phyloP scores from a whole-genome alignment of 2,329 filamentous ascomycete species.

The Scytalidium sp. region DNA sequence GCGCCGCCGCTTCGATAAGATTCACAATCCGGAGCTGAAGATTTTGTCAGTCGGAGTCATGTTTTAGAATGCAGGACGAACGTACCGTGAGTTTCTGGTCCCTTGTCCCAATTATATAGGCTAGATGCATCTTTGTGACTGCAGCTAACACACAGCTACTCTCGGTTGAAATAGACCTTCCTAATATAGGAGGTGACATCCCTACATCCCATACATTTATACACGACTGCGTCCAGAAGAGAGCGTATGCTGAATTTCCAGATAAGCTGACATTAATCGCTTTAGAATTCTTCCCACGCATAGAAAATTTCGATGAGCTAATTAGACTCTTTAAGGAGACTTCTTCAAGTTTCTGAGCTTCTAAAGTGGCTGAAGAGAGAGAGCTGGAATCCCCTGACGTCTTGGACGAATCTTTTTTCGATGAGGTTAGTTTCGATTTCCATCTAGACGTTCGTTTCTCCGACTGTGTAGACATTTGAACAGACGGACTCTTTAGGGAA shows the following conservation, averaged over 20 bases:
- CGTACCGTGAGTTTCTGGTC: conserved; percentile 39
- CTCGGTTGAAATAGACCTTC: conserved; percentile 31
- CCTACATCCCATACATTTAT: conserved; percentile 38
- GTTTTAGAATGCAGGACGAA: not conserved
- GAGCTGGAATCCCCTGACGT: conserved; percentile 33
- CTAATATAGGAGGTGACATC: conserved; percentile 31
- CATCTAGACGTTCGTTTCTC: conserved; percentile 29
- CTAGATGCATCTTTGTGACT: conserved; percentile 33
- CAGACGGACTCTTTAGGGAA: conserved; percentile 11
- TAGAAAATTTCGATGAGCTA: conserved; percentile 22
- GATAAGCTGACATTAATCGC: conserved; percentile 34
- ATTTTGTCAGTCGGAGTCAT: conserved; percentile 1
- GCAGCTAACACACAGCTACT: conserved; percentile 37
- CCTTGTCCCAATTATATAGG: conserved; percentile 37
- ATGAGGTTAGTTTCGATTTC: conserved; percentile 23
- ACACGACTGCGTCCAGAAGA: conserved; percentile 36
- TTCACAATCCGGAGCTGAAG: conserved; percentile 35
- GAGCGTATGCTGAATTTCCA: conserved; percentile 34
- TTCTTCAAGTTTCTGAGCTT: conserved; percentile 33
- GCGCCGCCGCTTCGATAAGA: conserved; percentile 27
- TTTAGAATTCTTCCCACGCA: conserved; percentile 28
- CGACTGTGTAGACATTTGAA: conserved; percentile 8
- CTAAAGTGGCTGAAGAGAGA: conserved; percentile 31
- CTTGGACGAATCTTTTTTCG: conserved; percentile 23
- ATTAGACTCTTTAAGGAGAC: conserved; percentile 32